phyloP scores from a whole-genome alignment of 257 asterid species.

The Solanum arcanum region DNA sequence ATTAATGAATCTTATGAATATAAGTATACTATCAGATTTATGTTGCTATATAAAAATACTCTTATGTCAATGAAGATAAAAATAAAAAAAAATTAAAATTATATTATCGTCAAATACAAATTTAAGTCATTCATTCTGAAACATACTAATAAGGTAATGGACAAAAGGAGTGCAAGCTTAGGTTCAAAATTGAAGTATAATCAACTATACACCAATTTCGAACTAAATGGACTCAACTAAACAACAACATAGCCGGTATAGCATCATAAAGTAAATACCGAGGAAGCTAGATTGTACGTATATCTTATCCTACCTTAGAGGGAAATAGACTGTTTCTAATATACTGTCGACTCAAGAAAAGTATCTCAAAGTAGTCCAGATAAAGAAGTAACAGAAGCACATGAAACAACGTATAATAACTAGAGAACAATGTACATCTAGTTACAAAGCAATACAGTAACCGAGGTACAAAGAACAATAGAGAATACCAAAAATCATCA shows the following conservation, averaged over 20 bases:
- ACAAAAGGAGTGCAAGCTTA: background rate
- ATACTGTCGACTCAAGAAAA: background rate
- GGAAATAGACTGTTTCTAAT: background rate
- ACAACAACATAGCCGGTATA: background rate
- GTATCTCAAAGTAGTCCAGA: background rate
- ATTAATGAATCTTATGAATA: background rate
- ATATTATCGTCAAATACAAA: background rate
- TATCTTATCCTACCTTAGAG: background rate
- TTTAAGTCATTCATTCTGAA: background rate
- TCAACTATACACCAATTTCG: background rate
- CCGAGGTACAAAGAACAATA: background rate
- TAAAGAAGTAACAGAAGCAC: background rate
- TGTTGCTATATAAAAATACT: background rate
- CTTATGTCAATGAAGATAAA: background rate
- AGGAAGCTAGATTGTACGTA: background rate
- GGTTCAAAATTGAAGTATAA: background rate
- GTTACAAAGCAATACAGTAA: background rate
- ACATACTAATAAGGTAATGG: background rate
- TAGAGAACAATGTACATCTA: background rate
- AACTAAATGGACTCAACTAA: background rate
- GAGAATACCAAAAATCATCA: background rate
- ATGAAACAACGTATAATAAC: background rate
- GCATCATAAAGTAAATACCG: background rate
- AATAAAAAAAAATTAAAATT: background rate
- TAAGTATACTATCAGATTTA: background rate